Percentiles rank a stretch among this genome's conserved stretches.
phyloP scores from a whole-genome alignment of 2,329 filamentous ascomycete species.

The Ophiostoma australiae region DNA sequence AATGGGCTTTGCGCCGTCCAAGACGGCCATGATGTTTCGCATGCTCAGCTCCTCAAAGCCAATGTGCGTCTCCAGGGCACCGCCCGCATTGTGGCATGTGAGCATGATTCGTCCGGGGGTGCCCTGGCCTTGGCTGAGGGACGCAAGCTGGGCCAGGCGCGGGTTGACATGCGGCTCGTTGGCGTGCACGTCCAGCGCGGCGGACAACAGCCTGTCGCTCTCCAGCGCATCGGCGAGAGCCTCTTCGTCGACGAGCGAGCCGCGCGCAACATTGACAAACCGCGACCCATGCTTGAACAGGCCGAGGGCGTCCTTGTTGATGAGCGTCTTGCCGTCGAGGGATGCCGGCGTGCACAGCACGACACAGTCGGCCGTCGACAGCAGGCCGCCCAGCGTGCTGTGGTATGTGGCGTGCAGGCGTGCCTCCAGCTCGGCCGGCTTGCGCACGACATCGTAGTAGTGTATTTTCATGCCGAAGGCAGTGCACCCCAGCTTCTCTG shows the following conservation, averaged over 20 bases:
- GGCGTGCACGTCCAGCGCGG: background rate
- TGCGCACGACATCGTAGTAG: conserved; percentile 46
- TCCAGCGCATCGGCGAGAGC: conserved; percentile 51
- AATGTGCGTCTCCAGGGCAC: conserved; percentile 49
- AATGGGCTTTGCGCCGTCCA: conserved; percentile 28
- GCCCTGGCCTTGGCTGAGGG: background rate
- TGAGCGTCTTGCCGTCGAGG: conserved; percentile 24
- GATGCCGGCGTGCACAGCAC: conserved; percentile 48
- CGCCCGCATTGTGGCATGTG: conserved; percentile 52
- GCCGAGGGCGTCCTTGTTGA: conserved; percentile 32
- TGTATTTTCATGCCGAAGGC: conserved; percentile 54
- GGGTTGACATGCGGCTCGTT: background rate
- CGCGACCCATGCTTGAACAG: conserved; percentile 48
- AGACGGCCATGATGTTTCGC: conserved; percentile 47
- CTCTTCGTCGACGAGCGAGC: conserved; percentile 30
- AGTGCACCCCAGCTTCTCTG: conserved; percentile 45
- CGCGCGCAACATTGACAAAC: conserved; percentile 58
- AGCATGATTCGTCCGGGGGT: conserved; percentile 32
- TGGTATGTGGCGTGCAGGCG: conserved; percentile 40
- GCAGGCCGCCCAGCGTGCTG: conserved; percentile 41
- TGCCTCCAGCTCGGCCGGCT: conserved; percentile 40
- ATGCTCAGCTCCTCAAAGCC: conserved; percentile 53
- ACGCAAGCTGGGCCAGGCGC: background rate
- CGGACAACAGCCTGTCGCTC: conserved; percentile 26
- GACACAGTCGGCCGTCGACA: conserved; percentile 46